phyloP scores from a whole-genome alignment of 345 rosid genomes.

The Pelargonium nanum region DNA sequence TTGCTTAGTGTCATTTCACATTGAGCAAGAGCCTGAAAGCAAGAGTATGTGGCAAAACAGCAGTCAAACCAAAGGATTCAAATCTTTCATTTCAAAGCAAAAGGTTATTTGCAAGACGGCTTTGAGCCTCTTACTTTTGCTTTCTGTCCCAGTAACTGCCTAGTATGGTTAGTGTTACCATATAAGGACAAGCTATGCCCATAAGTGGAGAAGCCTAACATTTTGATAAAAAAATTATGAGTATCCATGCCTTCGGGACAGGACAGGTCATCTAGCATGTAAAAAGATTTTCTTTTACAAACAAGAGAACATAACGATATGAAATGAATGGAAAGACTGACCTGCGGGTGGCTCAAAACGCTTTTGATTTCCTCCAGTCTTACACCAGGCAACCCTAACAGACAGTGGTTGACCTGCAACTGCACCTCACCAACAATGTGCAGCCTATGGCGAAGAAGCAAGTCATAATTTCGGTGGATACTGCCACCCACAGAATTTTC shows the following conservation, averaged over 20 bases:
- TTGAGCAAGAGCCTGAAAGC: conserved; percentile 66
- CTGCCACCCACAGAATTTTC: conserved; percentile 93
- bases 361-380: conserved; percentile 50
- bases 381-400: conserved; percentile 70
- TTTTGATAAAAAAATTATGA: neutral
- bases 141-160: too few relatives aligned
- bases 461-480: conserved; percentile 86
- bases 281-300: neutral
- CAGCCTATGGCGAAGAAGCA: conserved; percentile 88
- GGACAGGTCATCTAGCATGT: neutral
- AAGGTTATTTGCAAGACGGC: too few relatives aligned
- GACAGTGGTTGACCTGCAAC: conserved; percentile 71
- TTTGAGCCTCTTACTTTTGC: too few relatives aligned
- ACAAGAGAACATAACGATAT: neutral
- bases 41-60: too few relatives aligned
- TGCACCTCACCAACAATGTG: conserved; percentile 91
- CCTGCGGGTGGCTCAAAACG: conserved; percentile 93
- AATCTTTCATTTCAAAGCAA: too few relatives aligned
- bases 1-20: conserved; percentile 55
- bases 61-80: too few relatives aligned
- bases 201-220: neutral
- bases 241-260: neutral
- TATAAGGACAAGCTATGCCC: neutral
- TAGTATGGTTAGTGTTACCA: too few relatives aligned
- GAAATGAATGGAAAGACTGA: conserved; percentile 16